phyloP scores from a whole-genome alignment of 2,329 filamentous ascomycete species.

The Monosporascus sp. region DNA sequence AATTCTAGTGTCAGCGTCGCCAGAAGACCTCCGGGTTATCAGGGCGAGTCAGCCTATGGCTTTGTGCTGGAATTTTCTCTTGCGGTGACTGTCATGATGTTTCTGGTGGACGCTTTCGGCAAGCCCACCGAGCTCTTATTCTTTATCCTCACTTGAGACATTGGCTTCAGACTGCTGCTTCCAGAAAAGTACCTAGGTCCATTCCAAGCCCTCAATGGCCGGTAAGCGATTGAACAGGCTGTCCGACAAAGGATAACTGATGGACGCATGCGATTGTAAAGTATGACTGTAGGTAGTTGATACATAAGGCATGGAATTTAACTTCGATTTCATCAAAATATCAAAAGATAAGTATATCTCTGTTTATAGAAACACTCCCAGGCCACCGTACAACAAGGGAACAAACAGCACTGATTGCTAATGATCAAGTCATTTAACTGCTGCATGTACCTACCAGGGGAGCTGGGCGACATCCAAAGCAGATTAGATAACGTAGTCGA shows the following conservation, averaged over 20 bases:
- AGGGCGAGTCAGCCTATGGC: slow-evolving; percentile 4
- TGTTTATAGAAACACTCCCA: too few relatives aligned
- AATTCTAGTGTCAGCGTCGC: not conserved
- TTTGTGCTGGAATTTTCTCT: slow-evolving; percentile 10
- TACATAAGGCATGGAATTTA: not conserved
- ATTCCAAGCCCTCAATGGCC: not conserved
- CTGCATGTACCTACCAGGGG: too few relatives aligned
- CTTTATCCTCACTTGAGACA: slow-evolving; percentile 4
- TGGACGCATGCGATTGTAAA: not conserved
- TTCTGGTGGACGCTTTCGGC: not conserved
- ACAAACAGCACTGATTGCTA: too few relatives aligned
- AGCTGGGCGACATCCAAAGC: too few relatives aligned
- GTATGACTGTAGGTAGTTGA: not conserved
- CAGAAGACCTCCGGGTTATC: slow-evolving; percentile 8
- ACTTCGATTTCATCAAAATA: too few relatives aligned
- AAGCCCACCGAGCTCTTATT: slow-evolving; percentile 3
- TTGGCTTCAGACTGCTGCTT: not conserved
- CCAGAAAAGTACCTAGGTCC: not conserved
- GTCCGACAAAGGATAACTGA: not conserved
- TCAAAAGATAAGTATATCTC: too few relatives aligned
- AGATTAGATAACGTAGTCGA: too few relatives aligned
- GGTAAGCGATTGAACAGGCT: not conserved
- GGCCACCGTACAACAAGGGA: too few relatives aligned
- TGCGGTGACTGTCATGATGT: slow-evolving; percentile 7
- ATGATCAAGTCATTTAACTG: too few relatives aligned